Evolutionary conservation across 106 monocot genomes (phyloP).

Genomic region (Dendrobium nobile): DNA sequence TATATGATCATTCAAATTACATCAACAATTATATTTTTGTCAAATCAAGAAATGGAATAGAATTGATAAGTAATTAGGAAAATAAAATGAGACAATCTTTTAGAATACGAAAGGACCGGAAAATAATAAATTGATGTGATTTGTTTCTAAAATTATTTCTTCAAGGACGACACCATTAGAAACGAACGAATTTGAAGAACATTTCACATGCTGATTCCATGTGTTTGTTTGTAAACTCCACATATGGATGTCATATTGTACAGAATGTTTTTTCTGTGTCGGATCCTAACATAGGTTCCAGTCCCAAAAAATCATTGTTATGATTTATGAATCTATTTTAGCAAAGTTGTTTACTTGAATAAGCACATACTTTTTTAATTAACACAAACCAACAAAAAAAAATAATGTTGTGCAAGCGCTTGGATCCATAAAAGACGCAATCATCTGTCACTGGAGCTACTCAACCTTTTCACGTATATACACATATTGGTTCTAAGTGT

Average conservation of each 20-base stretch:
- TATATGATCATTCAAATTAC: conserved; percentile 6
- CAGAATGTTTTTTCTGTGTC: not conserved
- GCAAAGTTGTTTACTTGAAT: not conserved
- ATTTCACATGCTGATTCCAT: not conserved
- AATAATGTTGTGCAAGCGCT: not conserved
- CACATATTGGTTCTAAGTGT: too few relatives aligned
- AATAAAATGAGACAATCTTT: not conserved
- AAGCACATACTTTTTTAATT: not conserved
- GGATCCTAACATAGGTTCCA: not conserved
- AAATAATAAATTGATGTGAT: not conserved
- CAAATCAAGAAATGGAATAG: not conserved
- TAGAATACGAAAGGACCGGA: not conserved
- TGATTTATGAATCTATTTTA: not conserved
- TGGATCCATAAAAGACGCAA: not conserved
- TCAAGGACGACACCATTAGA: not conserved
- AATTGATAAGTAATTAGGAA: not conserved
- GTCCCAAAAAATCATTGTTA: not conserved
- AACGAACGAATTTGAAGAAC: not conserved
- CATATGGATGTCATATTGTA: not conserved
- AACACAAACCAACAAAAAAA: not conserved
- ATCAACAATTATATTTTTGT: not conserved
- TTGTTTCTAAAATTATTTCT: not conserved
- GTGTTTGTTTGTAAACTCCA: not conserved
- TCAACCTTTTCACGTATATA: too few relatives aligned
- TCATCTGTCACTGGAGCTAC: too few relatives aligned